These are phyloP conservation scores for Phytopythium mirpurense DNA, from an alignment of 352 stramenopile genomes.

Conservation along the genomic window DNA sequence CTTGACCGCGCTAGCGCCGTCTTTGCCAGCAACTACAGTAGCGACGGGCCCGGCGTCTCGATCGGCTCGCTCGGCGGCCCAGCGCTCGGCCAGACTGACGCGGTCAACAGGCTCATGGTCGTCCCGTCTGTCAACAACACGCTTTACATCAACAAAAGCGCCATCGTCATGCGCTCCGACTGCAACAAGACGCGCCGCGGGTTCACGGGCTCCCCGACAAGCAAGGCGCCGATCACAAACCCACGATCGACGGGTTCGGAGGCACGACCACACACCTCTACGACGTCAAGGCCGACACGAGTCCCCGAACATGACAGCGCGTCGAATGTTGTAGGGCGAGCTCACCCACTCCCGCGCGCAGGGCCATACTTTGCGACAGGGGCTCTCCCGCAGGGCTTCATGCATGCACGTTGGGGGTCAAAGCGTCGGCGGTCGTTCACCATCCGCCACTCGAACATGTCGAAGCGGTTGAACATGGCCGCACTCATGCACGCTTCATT, in stretches of 20 bases:
- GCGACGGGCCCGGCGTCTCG: slow-evolving; percentile 19
- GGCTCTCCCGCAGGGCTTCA: no score
- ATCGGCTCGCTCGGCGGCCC: slow-evolving; percentile 25
- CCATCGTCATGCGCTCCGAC: slow-evolving; percentile 21
- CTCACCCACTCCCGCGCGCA: not conserved
- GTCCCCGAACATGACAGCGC: no score
- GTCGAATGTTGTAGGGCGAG: not conserved
- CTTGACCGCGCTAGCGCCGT: slow-evolving; percentile 17
- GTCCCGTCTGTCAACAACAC: slow-evolving; percentile 14
- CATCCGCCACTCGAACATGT: not conserved
- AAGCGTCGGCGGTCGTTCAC: not conserved
- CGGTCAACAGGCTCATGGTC: slow-evolving; percentile 17
- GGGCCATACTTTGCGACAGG: no score
- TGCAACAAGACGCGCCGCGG: slow-evolving; percentile 28
- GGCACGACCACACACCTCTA: slow-evolving; percentile 28
- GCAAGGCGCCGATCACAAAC: slow-evolving; percentile 17
- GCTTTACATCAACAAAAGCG: slow-evolving; percentile 18
- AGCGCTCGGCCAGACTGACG: slow-evolving; percentile 10
- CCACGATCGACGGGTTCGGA: slow-evolving; percentile 18
- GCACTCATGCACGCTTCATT: not conserved
- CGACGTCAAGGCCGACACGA: slow-evolving; percentile 22
- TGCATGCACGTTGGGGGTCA: not conserved
- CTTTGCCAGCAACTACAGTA: slow-evolving; percentile 12
- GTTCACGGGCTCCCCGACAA: slow-evolving; percentile 18
- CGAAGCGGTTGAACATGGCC: not conserved